Evolutionary conservation across 371 early-diverging fungal species (phyloP), one percentile per base, ranked within the genome.

Genomic region (Syncephalastrum sp.): DNA sequence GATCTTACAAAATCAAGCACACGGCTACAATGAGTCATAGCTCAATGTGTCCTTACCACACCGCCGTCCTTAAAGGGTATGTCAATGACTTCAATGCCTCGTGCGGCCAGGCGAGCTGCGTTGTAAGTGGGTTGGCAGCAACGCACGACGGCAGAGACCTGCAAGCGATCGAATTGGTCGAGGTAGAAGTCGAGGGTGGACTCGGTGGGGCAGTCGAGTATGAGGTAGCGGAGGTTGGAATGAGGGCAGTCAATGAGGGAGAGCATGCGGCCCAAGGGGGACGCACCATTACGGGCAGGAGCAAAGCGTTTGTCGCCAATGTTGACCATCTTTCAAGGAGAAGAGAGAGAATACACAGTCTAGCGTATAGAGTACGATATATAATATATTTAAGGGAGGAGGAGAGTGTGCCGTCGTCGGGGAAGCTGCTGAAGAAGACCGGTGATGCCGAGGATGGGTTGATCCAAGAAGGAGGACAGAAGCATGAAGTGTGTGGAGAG

Each of bases 151-250:
- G 91, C 90, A 2, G 87, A 84, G 24, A 94, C 95, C 53, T 84
- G 70, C 50, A 87, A 76, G 42, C 82, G 74, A 33, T 74, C 68
- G 65, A 95, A 81, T 64, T 94, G 91, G 68, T 84, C 80, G 14
- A 91, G 56, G 60, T 96, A 96, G 15, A 86, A 75, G 2, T 82
- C 79, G 29, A 95, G 66, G 7, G 88, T 93, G 54, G 85, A 74
- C 65, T 91, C 90, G 17, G 95, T 89, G 1, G 97, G 96, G 48
- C 91, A 89, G 67, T 95, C 95, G 61, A 93, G 82, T 53, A 97
- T 90, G 38, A 97, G 72, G 69, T 92, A 95, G 4, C 90, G 86
- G 50, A 92, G 58, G 21, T 69, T 56, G 7, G 74, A 44, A 27
- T 57, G 50, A 4, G 66, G 66, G 45, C 55, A 54, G 7, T 59